A percentile compares a stretch with the other conserved stretches of the same genome.
Evolutionary conservation across 2,329 filamentous ascomycete genomes (phyloP).

Genomic region (Trichophyton mentagrophytes): DNA sequence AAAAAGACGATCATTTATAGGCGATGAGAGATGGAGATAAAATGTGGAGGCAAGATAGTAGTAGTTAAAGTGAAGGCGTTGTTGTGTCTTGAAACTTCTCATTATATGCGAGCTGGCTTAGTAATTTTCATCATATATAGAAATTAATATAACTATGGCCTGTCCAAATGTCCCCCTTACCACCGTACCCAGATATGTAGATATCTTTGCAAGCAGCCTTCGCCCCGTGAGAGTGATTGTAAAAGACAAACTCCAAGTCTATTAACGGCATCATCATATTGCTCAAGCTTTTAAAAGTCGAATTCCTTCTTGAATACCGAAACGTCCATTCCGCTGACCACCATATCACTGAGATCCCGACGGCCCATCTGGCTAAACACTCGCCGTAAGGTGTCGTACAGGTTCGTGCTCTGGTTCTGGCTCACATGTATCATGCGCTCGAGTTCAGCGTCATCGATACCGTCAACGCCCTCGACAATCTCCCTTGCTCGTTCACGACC

Average conservation of each 20-base stretch:
- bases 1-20: neutral
- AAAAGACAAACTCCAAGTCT: neutral
- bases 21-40: neutral
- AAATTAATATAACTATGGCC: neutral
- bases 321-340: constrained; percentile 80
- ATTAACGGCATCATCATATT: neutral
- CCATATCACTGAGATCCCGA: constrained; percentile 73
- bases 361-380: constrained; percentile 97
- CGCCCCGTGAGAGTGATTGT: neutral
- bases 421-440: constrained; percentile 64
- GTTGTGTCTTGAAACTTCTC: neutral
- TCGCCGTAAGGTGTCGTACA: constrained; percentile 84
- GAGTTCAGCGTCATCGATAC: constrained; percentile 56
- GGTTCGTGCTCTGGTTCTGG: constrained; percentile 91
- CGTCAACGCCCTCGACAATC: constrained; percentile 52
- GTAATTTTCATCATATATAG: neutral
- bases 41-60: neutral
- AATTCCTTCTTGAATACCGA: constrained; percentile 80
- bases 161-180: neutral
- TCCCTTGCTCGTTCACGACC: constrained; percentile 73
- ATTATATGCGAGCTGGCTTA: neutral
- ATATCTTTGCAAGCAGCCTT: neutral
- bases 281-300: constrained; percentile 51
- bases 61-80: neutral
- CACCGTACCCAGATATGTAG: neutral